Base-by-base conservation (phyloP, 1,284 basidiomycete species). In the Cystobasidium slooffiae region DNA sequence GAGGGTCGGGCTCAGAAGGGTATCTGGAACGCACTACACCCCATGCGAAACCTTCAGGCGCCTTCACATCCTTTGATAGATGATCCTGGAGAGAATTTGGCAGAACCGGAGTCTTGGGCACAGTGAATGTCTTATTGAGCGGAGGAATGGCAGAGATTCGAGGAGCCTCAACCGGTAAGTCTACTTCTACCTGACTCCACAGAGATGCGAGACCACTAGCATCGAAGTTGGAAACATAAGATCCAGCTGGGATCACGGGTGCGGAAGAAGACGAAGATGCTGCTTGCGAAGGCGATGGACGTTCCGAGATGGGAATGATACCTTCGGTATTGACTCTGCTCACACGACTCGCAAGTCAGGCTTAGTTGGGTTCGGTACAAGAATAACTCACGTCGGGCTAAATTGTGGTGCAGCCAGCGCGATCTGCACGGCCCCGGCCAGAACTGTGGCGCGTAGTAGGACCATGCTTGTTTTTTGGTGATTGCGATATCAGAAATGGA, bases 31-130 rank as follows among this genome's bases (percentile, higher is more conserved):
- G 22, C 22, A 59, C 56, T 22, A 52, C 53, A 24, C 44, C 73
- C 20, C 41, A 75, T 22, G 75, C 22, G 20, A 72, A 70, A 47
- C 67, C 75, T 49, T 75, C 65, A 6, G 75, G 75, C 39, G 72
- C 72, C 22, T 64, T 73, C 10, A 61, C 41, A 37, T 55, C 22
- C 22, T 51, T 41, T 10, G 75, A 22, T 3, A 59, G 24, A 56
- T 73, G 70, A 47, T 73, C 70, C 44, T 73, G 70, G 6, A 73
- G 37, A 14, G 70, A 73, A 55, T n/a, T 41, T 37, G 70, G 70
- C 51, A 73, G 46, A 16, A 39, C 6, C 9, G 70, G 70, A 9
- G 70, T 73, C 16, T 73, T 53, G 18, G 70, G 70, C 8, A 73
- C 70, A 9, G 16, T 24, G 65, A 73, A 73, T 7, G 53, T 58